phyloP scores from a whole-genome alignment of 1,284 basidiomycete species.

The Fistulinella cinereoalba region DNA sequence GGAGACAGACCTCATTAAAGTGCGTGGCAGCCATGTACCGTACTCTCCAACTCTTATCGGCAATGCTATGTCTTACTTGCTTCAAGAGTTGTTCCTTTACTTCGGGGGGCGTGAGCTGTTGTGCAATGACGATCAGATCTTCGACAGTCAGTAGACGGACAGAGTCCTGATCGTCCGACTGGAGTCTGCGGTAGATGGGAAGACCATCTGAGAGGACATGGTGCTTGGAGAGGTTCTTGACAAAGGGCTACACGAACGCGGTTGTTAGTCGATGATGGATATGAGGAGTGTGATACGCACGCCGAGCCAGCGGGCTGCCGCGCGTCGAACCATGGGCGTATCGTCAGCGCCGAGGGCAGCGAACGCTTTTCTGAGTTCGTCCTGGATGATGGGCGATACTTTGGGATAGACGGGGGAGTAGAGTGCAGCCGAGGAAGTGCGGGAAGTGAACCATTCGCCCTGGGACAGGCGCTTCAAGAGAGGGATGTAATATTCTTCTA shows the following conservation, averaged over 20 bases:
- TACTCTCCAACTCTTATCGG: conserved; percentile 98
- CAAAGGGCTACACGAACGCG: conserved; percentile 56
- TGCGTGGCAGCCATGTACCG: conserved; percentile 99
- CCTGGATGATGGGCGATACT: conserved; percentile 73
- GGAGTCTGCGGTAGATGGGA: conserved; percentile 91
- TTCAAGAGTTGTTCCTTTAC: conserved; percentile 90
- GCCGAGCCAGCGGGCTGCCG: conserved; percentile 94
- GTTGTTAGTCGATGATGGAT: conserved; percentile 4
- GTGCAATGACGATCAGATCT: conserved; percentile 90
- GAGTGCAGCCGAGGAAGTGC: conserved; percentile 93
- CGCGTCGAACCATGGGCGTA: conserved; percentile 98
- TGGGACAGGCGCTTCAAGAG: conserved; percentile 85
- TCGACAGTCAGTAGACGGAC: conserved; percentile 96
- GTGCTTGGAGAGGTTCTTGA: conserved; percentile 73
- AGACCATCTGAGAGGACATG: conserved; percentile 88
- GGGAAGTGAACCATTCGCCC: conserved; percentile 99
- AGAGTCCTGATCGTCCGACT: conserved; percentile 97
- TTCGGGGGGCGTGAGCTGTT: conserved; percentile 81
- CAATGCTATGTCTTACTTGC: conserved; percentile 83
- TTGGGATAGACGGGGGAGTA: conserved; percentile 91
- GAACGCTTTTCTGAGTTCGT: conserved; percentile 89
- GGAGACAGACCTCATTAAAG: conserved; percentile 80
- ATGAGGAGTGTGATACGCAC: conserved; percentile 48
- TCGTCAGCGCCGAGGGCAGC: conserved; percentile 86
- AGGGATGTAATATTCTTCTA: conserved; percentile 93